A percentile compares a stretch with the other conserved stretches of the same genome.
These are phyloP conservation scores for Papiliotrema terrestris DNA, from an alignment of 1,284 basidiomycete species.

Conservation along the genomic window DNA sequence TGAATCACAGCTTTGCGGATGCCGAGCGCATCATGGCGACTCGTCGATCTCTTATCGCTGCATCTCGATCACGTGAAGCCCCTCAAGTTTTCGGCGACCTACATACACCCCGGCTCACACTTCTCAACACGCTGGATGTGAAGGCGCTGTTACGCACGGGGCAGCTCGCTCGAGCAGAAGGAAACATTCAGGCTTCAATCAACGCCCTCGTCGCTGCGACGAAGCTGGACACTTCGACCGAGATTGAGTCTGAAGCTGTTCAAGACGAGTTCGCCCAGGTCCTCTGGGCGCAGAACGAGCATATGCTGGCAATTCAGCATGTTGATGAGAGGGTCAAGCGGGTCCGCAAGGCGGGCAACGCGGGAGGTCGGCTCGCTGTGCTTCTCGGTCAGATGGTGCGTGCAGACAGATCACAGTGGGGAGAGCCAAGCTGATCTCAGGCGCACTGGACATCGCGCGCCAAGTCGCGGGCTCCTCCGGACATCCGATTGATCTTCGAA, in stretches of 20 bases:
- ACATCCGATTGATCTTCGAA: constrained; percentile 70
- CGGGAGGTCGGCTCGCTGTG: constrained; percentile 14
- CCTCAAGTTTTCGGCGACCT: constrained; percentile 60
- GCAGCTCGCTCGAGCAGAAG: constrained; percentile 65
- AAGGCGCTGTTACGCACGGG: constrained; percentile 70
- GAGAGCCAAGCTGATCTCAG: constrained; percentile 48
- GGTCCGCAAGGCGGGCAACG: not conserved
- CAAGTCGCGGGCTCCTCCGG: constrained; percentile 73
- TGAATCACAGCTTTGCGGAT: constrained; percentile 62
- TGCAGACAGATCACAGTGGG: not conserved
- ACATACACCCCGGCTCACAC: constrained; percentile 56
- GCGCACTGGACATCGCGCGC: constrained; percentile 87
- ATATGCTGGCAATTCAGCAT: constrained; percentile 74
- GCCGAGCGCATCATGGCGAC: constrained; percentile 77
- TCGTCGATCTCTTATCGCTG: constrained; percentile 72
- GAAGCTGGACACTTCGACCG: constrained; percentile 53
- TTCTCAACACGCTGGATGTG: constrained; percentile 63
- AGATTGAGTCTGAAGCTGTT: constrained; percentile 49
- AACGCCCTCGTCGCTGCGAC: constrained; percentile 79
- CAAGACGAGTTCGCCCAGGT: constrained; percentile 76
- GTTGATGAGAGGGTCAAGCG: constrained; percentile 44
- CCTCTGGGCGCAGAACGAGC: constrained; percentile 83
- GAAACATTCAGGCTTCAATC: constrained; percentile 74
- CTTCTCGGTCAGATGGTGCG: constrained; percentile 58
- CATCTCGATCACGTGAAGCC: constrained; percentile 62